Evolutionary conservation across 2,329 filamentous ascomycete species (phyloP), one percentile per base, ranked within the genome.

Genomic region (Decorospora gaudefroyi): DNA sequence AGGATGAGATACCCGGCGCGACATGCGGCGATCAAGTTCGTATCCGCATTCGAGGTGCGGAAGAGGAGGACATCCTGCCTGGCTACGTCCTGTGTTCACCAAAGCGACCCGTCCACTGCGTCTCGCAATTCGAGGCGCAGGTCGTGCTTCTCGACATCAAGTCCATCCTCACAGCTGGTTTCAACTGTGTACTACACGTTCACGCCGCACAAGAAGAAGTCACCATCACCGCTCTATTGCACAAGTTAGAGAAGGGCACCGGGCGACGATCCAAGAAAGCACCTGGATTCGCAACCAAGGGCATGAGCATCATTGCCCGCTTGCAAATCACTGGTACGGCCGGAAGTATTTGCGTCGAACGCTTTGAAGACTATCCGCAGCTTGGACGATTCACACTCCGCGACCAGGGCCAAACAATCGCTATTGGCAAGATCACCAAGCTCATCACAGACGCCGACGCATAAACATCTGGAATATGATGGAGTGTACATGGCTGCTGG

Each of bases 401-500:
- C 68, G 41, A 64, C 42, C 67, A 97, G 85, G 93, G 93, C 63
- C 92, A 97, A 87, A 99, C 93, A 0, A 96, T 99, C 76, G 93
- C 93, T 43, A 99, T 99, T 76, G 93, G 93, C 67, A 99, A 99
- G 82, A 95, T 99, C 71, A 96, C 90, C 48, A 96, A 91, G 80
- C 81, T 99, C 49, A 83, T 88, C 52, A 69, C 67, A 2, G 67
- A 69, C 26, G 41, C 49, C 11, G 46, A 54, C 4, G 56, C 56
- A 47, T 59, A 54, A 49, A 11, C 29, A 6, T 6, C 3, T 30
- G 16, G 6, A 5, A 6, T 35, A 18, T 33, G 22, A 15, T 36
- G 46, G 52, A 17, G 19, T 17, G 19, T 54, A 51, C 50, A 30
- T 38, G 41, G 17, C 33, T 12, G 13, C 10, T 22, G 27, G 18